phyloP scores from a whole-genome alignment of 805 yeast species.

The Martiniozyma abietophila region DNA sequence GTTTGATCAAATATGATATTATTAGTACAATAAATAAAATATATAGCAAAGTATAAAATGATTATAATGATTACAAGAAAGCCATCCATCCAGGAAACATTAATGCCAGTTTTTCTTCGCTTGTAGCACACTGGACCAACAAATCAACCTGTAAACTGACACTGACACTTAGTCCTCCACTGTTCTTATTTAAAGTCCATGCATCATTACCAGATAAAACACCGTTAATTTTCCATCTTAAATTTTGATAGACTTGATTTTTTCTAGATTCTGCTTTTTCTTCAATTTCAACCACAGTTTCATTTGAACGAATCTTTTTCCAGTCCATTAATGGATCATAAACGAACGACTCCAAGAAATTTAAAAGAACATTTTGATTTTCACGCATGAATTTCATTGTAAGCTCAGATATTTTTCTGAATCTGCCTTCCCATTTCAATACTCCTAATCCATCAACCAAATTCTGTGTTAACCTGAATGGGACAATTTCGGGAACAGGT shows the following conservation, averaged over 20 bases:
- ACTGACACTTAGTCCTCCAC: constrained; percentile 69
- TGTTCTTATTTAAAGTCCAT: constrained; percentile 28
- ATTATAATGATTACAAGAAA: constrained; percentile 30
- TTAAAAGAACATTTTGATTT: constrained; percentile 80
- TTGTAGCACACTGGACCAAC: constrained; percentile 72
- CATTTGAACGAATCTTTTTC: constrained; percentile 30
- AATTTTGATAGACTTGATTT: constrained; percentile 53
- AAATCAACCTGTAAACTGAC: constrained; percentile 90
- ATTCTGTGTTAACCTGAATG: constrained; percentile 84
- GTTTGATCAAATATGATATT: too few relatives aligned
- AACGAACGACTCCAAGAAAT: constrained; percentile 82
- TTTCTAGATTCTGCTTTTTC: constrained; percentile 16
- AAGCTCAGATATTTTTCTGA: constrained; percentile 78
- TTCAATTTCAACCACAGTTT: background rate
- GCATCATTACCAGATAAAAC: constrained; percentile 57
- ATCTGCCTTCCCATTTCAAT: constrained; percentile 82
- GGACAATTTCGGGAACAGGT: constrained; percentile 86
- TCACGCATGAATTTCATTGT: constrained; percentile 62
- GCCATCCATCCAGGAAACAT: constrained; percentile 97
- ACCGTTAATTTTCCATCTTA: constrained; percentile 77
- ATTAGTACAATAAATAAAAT: too few relatives aligned
- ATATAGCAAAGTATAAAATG: too few relatives aligned
- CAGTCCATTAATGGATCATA: constrained; percentile 89
- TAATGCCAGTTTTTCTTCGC: constrained; percentile 57
- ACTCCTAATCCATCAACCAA: constrained; percentile 83